Base-by-base conservation (phyloP, 2,329 filamentous ascomycete genomes). In the Trichoderma cornu-damae region DNA sequence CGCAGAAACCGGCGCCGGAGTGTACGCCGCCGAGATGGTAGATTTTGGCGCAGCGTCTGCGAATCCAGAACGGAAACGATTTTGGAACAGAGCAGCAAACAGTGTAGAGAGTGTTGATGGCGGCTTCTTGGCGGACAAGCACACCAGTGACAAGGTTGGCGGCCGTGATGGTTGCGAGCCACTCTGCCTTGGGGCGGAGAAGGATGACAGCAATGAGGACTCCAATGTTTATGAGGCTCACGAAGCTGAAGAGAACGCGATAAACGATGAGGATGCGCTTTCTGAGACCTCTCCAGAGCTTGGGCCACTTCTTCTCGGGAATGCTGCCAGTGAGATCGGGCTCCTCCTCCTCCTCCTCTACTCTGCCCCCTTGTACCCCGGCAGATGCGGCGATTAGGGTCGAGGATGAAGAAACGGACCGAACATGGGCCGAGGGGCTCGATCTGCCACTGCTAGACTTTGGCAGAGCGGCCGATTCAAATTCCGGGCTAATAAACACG, bases 11-110 rank as follows among this genome's bases (percentile, higher is more conserved):
- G 4, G 77, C 73, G 12, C 75, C 77, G 4, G 76, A 78, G 66
- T 81, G 79, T 22, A 81, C 67, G 34, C 79, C 79, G 20, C 79
- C 79, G 32, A 80, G 68, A 62, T 81, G 78, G 64, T 78, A 81
- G 60, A 80, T 73, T 63, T 79, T 78, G 62, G 76, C 78, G 54
- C 72, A 75, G 5, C 73, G 71, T n/a, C 69, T 69, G 37, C 79
- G 75, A 48, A 83, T 64, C 62, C 73, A 71, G 3, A 83, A 67
- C 0, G 81, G 81, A 2, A 74, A 75, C 0, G 66, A 68, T 26
- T 77, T 72, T 30, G 73, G 74, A 9, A 80, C 67, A 1, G 74
- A 78, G 61, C 75, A 79, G 49, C 70, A 71, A 44, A 78, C 60
- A 9, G 67, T 68, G 66, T 79, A 83, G 11, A 82, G 64, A 12